A percentile compares a stretch with the other conserved stretches of the same genome.
Conservation (phyloP, 1,284 basidiomycete species). For the Xerocomus amazonicus region DNA sequence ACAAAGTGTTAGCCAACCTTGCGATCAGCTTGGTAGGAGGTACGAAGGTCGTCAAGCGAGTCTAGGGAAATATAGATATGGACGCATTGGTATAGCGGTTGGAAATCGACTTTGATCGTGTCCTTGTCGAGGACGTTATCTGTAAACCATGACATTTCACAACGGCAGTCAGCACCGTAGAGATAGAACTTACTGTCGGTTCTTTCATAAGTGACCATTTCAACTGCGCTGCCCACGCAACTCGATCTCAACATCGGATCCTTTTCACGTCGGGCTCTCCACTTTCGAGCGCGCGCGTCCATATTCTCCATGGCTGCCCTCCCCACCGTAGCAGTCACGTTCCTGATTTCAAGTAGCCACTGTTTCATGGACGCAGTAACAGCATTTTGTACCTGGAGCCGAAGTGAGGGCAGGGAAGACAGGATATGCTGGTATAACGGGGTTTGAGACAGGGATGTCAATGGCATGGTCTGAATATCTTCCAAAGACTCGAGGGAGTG, state of each 20-base stretch:
- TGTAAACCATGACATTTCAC: conserved; percentile 32
- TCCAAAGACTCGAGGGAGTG: conserved; percentile 71
- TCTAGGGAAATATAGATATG: conserved; percentile 95
- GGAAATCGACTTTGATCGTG: conserved; percentile 86
- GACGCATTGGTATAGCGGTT: conserved; percentile 94
- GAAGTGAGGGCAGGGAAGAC: conserved; percentile 87
- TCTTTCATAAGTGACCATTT: conserved; percentile 91
- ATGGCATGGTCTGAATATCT: conserved; percentile 89
- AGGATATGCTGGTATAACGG: conserved; percentile 92
- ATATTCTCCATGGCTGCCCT: conserved; percentile 88
- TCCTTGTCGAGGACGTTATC: conserved; percentile 93
- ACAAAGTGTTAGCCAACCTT: conserved; percentile 53
- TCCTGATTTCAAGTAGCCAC: conserved; percentile 94
- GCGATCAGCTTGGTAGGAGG: conserved; percentile 93
- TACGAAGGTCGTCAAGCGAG: conserved; percentile 83
- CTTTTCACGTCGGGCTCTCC: conserved; percentile 79
- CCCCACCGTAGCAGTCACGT: conserved; percentile 85
- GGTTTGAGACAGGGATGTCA: conserved; percentile 87
- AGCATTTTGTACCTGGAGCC: conserved; percentile 85
- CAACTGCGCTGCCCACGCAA: conserved; percentile 91
- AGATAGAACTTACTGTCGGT: conserved; percentile 74
- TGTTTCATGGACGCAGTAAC: conserved; percentile 96
- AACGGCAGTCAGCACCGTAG: not conserved
- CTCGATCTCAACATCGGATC: conserved; percentile 72
- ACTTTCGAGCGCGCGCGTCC: conserved; percentile 80